phyloP scores from a whole-genome alignment of 2,329 filamentous ascomycete genomes.

The Drechslerella dactyloides region DNA sequence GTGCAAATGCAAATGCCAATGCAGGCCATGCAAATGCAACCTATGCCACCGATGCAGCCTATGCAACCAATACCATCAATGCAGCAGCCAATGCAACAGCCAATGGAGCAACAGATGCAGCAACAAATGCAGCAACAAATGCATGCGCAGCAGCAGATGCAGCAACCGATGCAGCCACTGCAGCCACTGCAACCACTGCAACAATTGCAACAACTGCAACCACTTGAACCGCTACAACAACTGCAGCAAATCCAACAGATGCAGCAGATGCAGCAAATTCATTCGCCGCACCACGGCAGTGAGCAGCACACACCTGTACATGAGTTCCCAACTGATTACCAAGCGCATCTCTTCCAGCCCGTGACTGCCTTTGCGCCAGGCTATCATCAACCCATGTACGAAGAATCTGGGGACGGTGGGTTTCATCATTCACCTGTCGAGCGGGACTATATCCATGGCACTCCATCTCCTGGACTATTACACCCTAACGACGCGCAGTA shows the following conservation, averaged over 20 bases:
- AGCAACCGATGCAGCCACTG: background rate
- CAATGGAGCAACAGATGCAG: background rate
- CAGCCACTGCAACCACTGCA: background rate
- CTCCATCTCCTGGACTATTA: constrained; percentile 19
- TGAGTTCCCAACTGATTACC: constrained; percentile 19
- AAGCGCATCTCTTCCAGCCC: constrained; percentile 40
- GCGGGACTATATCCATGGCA: constrained; percentile 15
- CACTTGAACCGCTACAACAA: background rate
- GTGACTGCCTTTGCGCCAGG: constrained; percentile 29
- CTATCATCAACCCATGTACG: constrained; percentile 16
- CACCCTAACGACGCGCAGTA: constrained; percentile 17
- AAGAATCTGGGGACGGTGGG: constrained; percentile 16
- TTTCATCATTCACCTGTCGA: constrained; percentile 33
- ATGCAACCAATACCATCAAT: constrained; percentile 5
- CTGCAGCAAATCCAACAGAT: background rate
- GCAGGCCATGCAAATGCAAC: background rate
- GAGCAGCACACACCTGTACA: constrained; percentile 31
- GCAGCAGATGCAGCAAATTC: constrained; percentile 1
- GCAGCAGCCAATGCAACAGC: background rate
- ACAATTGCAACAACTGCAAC: background rate
- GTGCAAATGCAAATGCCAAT: no score
- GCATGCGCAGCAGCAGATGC: no score
- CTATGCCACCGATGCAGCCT: background rate
- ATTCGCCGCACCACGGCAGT: constrained; percentile 13
- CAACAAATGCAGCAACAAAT: background rate